Evolutionary conservation across 805 yeast genomes (phyloP).

Genomic region (Schizosaccharomyces octosporus): DNA sequence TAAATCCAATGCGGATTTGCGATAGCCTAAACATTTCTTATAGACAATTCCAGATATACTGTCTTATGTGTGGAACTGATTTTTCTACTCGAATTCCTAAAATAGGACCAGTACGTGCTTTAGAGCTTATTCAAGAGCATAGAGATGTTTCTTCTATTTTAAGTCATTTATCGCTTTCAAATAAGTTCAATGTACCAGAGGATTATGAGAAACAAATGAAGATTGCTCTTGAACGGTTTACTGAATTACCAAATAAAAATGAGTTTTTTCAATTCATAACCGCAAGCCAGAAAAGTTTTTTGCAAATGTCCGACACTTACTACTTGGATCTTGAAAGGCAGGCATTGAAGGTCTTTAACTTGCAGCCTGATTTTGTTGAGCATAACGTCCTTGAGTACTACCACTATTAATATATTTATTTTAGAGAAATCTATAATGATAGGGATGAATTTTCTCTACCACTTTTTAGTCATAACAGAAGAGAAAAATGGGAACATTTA

Average conservation of each 20-base stretch:
- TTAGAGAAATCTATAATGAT: too few species aligned
- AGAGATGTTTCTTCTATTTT: not conserved
- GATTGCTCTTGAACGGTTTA: not conserved
- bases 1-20: not conserved
- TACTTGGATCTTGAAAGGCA: not conserved
- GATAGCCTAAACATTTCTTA: not conserved
- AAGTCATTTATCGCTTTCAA: too few species aligned
- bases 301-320: not conserved
- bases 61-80: constrained; percentile 1
- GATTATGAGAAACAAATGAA: not conserved
- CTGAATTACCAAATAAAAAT: not conserved
- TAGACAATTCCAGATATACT: not conserved
- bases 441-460: too few species aligned
- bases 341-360: not conserved
- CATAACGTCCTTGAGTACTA: not conserved
- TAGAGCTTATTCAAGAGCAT: not conserved
- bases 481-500: too few species aligned
- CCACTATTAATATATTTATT: not conserved
- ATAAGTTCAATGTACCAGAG: not conserved
- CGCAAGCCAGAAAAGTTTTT: not conserved
- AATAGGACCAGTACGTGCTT: not conserved
- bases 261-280: not conserved
- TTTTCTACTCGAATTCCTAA: not conserved
- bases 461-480: too few species aligned
- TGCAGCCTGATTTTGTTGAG: not conserved